Percentiles rank a stretch among this genome's conserved stretches.
phyloP scores from a whole-genome alignment of 257 asterid species.

The Penstemon barbatus region DNA sequence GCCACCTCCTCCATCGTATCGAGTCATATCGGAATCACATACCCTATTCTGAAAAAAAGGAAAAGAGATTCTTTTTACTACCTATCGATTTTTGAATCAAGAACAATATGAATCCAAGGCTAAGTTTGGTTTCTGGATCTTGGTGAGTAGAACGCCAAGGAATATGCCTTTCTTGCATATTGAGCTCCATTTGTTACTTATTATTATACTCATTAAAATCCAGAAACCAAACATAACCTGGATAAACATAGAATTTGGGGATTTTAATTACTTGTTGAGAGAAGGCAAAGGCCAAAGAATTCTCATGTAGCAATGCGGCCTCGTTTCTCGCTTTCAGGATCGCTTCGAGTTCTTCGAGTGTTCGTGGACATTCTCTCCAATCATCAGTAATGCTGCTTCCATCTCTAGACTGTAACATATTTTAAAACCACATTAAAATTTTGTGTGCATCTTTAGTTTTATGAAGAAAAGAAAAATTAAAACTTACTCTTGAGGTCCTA shows the following conservation, averaged over 20 bases:
- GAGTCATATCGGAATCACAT: slow-evolving; percentile 35
- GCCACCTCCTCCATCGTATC: slow-evolving; percentile 40
- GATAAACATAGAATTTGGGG: not conserved
- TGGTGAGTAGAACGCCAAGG: too few species aligned
- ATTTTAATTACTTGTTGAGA: slow-evolving; percentile 55
- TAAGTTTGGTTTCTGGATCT: too few species aligned
- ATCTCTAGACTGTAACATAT: slow-evolving; percentile 55
- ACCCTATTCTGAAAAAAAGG: slow-evolving; percentile 33
- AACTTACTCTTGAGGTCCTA: slow-evolving; percentile 61
- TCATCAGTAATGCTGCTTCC: slow-evolving; percentile 63
- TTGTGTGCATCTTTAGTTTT: not conserved
- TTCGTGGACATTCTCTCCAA: slow-evolving; percentile 72
- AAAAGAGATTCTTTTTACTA: slow-evolving; percentile 8
- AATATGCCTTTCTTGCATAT: too few species aligned
- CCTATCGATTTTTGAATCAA: too few species aligned
- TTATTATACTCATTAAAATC: not conserved
- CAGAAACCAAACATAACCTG: not conserved
- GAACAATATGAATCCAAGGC: too few species aligned
- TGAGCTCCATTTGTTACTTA: not conserved
- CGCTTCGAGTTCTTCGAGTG: slow-evolving; percentile 76
- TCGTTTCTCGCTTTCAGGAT: slow-evolving; percentile 70
- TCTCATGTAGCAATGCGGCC: slow-evolving; percentile 59
- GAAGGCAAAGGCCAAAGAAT: slow-evolving; percentile 64
- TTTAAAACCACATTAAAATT: not conserved
- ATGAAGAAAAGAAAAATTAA: not conserved